A percentile compares a stretch with the other conserved stretches of the same genome.
Conservation (phyloP, 164 flowering plant genomes). For the Taxillus chinensis region DNA sequence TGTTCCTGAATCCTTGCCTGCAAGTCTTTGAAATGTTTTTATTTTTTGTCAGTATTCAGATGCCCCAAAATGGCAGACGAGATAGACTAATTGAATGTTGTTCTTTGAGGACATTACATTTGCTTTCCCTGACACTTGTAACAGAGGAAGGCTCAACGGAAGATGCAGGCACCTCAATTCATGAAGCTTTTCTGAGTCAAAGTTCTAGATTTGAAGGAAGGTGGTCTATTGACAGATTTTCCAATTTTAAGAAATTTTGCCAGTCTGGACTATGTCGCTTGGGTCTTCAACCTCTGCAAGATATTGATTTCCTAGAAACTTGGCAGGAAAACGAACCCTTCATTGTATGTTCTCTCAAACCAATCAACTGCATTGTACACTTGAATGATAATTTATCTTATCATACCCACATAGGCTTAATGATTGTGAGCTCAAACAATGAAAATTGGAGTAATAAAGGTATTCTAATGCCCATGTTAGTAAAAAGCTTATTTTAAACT, state of each 20-base stretch:
- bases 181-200: constrained; percentile 6
- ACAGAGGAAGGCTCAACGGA: constrained; percentile 19
- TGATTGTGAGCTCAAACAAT: no score
- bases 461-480: no score
- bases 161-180: constrained; percentile 6
- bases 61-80: no score
- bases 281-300: constrained; percentile 32
- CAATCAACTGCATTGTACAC: neutral
- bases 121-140: neutral
- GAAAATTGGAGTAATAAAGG: no score
- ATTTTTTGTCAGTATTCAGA: no score
- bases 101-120: neutral
- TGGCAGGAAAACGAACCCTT: constrained; percentile 65
- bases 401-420: no score
- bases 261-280: constrained; percentile 59
- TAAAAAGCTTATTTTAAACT: no score
- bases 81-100: no score
- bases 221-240: constrained; percentile 20
- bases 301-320: constrained; percentile 26
- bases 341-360: constrained; percentile 32
- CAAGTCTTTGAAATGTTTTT: no score
- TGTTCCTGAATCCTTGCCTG: no score
- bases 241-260: constrained; percentile 48
- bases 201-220: constrained; percentile 10
- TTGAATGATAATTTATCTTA: no score